Evolutionary conservation across 2,329 filamentous ascomycete species (phyloP), one percentile per base, ranked within the genome.

Genomic region (Neofusicoccum cordaticola): DNA sequence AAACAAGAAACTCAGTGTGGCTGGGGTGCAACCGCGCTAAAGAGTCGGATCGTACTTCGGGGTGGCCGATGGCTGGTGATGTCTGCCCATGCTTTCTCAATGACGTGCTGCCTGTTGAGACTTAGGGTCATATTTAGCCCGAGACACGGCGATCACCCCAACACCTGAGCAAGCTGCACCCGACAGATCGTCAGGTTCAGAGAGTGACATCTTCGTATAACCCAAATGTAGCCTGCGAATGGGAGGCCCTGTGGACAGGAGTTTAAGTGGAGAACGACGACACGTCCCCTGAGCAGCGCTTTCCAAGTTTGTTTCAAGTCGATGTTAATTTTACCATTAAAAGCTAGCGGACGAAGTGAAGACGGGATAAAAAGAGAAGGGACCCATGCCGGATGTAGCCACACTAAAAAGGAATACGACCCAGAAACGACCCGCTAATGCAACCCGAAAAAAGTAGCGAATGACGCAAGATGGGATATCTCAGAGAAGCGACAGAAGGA

Each of bases 401-500:
- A 12, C 56, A 47, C 56, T 60, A 60, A 60, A 37, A 39, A 9
- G 31, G 56, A 60, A 60, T 60, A 60, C 56, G 56, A 60, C 34
- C 56, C 56, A 37, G 42, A 19, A 60, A 60, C 56, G 56, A 60
- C 56, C 56, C 56, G 56, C 56, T 60, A 45, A 60, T 60, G 56
- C 56, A 60, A 47, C 56, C 31, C n/a, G 50, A 39, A 60, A 60
- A 60, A 60, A 37, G 41, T 42, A 60, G 42, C 56, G 56, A 60
- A 60, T 47, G 56, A 60, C 56, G 56, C 56, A 47, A 37, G 27
- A 31, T 31, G 42, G 56, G 56, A 47, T 60, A 60, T 60, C 56
- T 47, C 42, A 53, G 35, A 47, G 56, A 37, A 45, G 56, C n/a
- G n/a, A 19, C 12, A 6, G 31, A 31, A 35, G 13, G 13, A 47